Conservation (phyloP, 495 filamentous ascomycete species). For the Trichoderma gamsii region DNA sequence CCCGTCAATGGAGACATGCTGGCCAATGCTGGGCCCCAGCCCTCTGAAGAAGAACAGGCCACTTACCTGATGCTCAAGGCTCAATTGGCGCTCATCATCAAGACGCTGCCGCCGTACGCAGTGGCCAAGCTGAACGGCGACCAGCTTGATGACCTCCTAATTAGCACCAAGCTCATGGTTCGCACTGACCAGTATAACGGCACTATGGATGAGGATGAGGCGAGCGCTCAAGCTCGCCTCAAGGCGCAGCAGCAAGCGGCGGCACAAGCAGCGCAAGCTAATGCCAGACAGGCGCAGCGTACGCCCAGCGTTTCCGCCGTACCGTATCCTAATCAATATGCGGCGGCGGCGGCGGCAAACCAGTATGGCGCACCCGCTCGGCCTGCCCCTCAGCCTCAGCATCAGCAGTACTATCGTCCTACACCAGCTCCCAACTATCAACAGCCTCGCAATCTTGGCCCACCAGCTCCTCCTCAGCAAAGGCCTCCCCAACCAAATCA, state of each 20-base stretch:
- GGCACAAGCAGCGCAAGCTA: conserved; percentile 24
- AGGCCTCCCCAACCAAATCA: conserved; percentile 27
- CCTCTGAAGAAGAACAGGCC: conserved; percentile 57
- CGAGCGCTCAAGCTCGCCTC: conserved; percentile 30
- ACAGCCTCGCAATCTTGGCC: conserved; percentile 24
- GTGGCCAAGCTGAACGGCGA: conserved; percentile 82
- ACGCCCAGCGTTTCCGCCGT: conserved; percentile 34
- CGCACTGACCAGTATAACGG: conserved; percentile 67
- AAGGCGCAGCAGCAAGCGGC: conserved; percentile 25
- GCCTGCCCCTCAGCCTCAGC: conserved; percentile 22
- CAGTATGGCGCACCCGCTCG: conserved; percentile 26
- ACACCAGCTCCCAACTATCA: conserved; percentile 13
- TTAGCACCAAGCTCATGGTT: conserved; percentile 75
- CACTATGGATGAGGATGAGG: conserved; percentile 82
- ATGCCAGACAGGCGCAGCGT: conserved; percentile 30
- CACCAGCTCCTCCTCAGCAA: conserved; percentile 28
- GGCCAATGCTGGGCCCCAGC: conserved; percentile 43
- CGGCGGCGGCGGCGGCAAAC: conserved; percentile 15
- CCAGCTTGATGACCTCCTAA: conserved; percentile 70
- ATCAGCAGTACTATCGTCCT: conserved; percentile 19
- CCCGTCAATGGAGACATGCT: conserved; percentile 47
- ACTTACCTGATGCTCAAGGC: conserved; percentile 71
- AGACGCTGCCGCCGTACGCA: conserved; percentile 74
- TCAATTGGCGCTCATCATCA: conserved; percentile 65
- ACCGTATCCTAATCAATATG: conserved; percentile 35